Conservation (phyloP, 2,329 filamentous ascomycete genomes). For the Exserohilum turcica region DNA sequence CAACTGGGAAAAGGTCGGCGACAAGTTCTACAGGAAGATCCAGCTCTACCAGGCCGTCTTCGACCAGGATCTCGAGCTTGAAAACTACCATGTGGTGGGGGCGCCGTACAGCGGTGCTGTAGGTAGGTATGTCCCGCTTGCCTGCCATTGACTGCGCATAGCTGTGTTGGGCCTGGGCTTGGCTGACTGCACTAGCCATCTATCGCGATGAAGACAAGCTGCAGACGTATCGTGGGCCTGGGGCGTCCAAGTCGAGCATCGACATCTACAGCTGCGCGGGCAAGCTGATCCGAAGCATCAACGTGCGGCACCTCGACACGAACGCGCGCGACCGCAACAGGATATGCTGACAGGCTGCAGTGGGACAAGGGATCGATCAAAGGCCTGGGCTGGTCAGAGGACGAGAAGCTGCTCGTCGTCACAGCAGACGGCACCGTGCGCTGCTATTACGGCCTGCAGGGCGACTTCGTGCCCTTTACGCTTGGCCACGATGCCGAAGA, state of each 20-base stretch:
- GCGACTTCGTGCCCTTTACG: constrained; percentile 93
- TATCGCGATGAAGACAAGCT: constrained; percentile 88
- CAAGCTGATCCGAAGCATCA: constrained; percentile 81
- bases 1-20: constrained; percentile 92
- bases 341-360: constrained; percentile 43
- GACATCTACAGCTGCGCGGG: constrained; percentile 94
- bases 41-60: constrained; percentile 93
- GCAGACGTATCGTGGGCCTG: constrained; percentile 73
- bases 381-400: constrained; percentile 93
- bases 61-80: constrained; percentile 89
- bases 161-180: neutral
- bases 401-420: constrained; percentile 87
- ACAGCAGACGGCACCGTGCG: constrained; percentile 88
- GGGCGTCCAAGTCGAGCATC: constrained; percentile 78
- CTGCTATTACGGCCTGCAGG: constrained; percentile 89
- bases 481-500: constrained; percentile 88
- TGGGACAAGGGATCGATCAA: constrained; percentile 91
- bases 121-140: constrained; percentile 61
- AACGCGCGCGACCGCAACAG: constrained; percentile 1
- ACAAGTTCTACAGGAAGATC: constrained; percentile 93
- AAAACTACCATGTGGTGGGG: constrained; percentile 89
- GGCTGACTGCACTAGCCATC: constrained; percentile 65
- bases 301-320: constrained; percentile 48
- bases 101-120: constrained; percentile 93
- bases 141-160: constrained; percentile 5